Conservation (phyloP, 2,329 filamentous ascomycete genomes). For the Arthrobotrys iridis region DNA sequence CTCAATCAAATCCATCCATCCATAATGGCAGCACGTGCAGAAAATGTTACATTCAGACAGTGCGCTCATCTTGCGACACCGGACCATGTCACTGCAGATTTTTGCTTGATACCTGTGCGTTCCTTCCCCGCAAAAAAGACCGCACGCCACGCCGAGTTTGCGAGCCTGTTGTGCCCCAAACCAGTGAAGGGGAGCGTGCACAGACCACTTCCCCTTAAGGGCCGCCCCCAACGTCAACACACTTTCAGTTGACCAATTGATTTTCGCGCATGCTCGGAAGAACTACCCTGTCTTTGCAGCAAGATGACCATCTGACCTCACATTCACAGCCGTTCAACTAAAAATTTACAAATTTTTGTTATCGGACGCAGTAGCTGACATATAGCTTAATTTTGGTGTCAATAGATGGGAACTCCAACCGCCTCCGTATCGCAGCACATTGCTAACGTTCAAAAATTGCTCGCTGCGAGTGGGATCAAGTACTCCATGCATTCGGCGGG, state of each 20-base stretch:
- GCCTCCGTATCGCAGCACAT: constrained; percentile 83
- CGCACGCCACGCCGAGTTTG: constrained; percentile 3
- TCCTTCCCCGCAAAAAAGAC: constrained; percentile 38
- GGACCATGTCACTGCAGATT: constrained; percentile 81
- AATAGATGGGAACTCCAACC: constrained; percentile 79
- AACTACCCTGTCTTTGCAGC: constrained; percentile 40
- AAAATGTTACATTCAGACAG: constrained; percentile 55
- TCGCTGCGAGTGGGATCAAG: constrained; percentile 80
- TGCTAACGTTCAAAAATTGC: constrained; percentile 84
- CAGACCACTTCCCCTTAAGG: constrained; percentile 32
- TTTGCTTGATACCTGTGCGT: constrained; percentile 84
- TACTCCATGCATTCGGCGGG: constrained; percentile 94
- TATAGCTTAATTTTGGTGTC: neutral
- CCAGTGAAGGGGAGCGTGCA: constrained; percentile 1
- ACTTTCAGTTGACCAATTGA: constrained; percentile 1
- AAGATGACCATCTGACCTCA: constrained; percentile 29
- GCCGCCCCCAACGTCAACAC: constrained; percentile 24
- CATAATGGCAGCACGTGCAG: constrained; percentile 22
- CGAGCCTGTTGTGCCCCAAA: too few relatives aligned
- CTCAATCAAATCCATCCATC: neutral
- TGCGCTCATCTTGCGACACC: constrained; percentile 72
- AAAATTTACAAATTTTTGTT: neutral
- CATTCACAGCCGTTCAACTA: neutral
- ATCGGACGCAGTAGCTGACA: neutral
- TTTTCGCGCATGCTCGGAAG: constrained; percentile 16